phyloP scores from a whole-genome alignment of 1,284 basidiomycete species.

The Clitocybe nebularis region DNA sequence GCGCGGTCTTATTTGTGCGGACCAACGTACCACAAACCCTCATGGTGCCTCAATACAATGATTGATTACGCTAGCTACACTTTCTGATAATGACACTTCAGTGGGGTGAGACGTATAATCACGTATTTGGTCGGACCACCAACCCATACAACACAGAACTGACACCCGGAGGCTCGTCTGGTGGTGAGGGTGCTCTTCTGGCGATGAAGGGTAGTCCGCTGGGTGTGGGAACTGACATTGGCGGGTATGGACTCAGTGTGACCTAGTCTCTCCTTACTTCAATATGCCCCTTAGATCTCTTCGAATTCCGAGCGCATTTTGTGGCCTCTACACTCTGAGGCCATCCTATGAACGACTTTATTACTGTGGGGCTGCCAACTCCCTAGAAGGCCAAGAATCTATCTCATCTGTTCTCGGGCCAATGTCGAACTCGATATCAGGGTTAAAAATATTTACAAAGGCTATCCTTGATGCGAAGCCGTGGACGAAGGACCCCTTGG shows the following conservation, averaged over 20 bases:
- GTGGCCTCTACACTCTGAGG: slow-evolving; percentile 66
- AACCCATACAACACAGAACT: slow-evolving; percentile 48
- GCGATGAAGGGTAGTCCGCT: slow-evolving; percentile 61
- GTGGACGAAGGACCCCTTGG: slow-evolving; percentile 56
- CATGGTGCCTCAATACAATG: slow-evolving; percentile 35
- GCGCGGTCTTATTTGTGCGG: slow-evolving; percentile 66
- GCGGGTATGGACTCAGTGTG: slow-evolving; percentile 38
- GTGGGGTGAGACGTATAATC: slow-evolving; percentile 64
- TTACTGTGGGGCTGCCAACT: slow-evolving; percentile 62
- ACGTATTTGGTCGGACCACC: slow-evolving; percentile 61
- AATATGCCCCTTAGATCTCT: slow-evolving; percentile 42
- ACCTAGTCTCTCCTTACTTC: neutral
- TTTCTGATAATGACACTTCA: slow-evolving; percentile 18
- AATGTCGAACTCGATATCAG: slow-evolving; percentile 56
- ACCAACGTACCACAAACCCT: slow-evolving; percentile 73
- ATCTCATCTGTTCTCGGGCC: slow-evolving; percentile 75
- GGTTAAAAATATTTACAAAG: slow-evolving; percentile 64
- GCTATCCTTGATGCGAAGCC: slow-evolving; percentile 58
- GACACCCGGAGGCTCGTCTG: slow-evolving; percentile 52
- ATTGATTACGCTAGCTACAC: slow-evolving; percentile 7
- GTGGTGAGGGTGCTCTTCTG: slow-evolving; percentile 54
- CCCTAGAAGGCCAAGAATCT: slow-evolving; percentile 68
- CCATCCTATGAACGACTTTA: slow-evolving; percentile 73
- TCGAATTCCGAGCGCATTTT: slow-evolving; percentile 66
- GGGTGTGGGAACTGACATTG: slow-evolving; percentile 72